Conservation (phyloP, 768 basidiomycete genomes). For the Xerocomellus amylosporus region DNA sequence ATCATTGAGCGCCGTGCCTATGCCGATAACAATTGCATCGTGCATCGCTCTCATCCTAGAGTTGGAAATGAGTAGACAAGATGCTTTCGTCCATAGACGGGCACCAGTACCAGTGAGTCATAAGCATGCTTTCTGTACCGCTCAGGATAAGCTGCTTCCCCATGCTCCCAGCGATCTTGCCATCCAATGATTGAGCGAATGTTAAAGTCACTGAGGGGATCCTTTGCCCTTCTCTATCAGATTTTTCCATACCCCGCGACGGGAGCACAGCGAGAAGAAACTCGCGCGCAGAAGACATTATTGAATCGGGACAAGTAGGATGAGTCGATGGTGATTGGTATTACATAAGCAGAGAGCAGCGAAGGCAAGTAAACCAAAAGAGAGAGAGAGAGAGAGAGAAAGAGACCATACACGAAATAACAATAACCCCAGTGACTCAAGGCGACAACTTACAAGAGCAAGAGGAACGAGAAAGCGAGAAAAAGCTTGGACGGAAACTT, state of each 20-base stretch:
- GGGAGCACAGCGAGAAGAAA: slow-evolving; percentile 33
- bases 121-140: slow-evolving; percentile 80
- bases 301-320: too few relatives aligned
- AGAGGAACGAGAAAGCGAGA: neutral
- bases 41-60: slow-evolving; percentile 88
- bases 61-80: neutral
- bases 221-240: slow-evolving; percentile 12
- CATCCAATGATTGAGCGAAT: slow-evolving; percentile 85
- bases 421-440: neutral
- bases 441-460: neutral
- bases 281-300: slow-evolving; percentile 16
- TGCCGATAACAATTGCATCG: slow-evolving; percentile 88
- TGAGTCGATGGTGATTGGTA: neutral
- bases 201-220: slow-evolving; percentile 74
- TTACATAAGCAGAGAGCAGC: neutral
- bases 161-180: slow-evolving; percentile 74
- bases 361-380: neutral
- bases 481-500: too few relatives aligned
- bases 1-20: slow-evolving; percentile 87
- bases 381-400: neutral
- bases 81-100: neutral
- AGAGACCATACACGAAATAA: neutral
- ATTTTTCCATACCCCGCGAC: slow-evolving; percentile 6
- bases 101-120: slow-evolving; percentile 82
- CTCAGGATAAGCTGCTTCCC: slow-evolving; percentile 80